Evolutionary conservation across 768 basidiomycete species (phyloP), one percentile per base, ranked within the genome.

Genomic region (Rhizopogon rudus): DNA sequence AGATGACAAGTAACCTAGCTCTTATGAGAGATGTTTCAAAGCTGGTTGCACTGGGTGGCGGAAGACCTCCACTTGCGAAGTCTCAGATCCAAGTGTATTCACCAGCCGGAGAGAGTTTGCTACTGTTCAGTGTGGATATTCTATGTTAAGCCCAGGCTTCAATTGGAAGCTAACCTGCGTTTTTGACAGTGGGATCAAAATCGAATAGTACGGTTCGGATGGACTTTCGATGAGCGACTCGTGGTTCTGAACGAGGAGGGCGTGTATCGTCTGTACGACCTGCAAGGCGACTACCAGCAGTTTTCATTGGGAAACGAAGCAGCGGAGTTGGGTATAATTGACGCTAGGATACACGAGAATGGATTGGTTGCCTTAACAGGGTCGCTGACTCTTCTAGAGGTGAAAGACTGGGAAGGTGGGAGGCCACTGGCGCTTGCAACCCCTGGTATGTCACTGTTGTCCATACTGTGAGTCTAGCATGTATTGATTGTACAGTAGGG

Each of bases 211-310:
- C 80, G 83, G 43, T 88, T 92, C 61, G 91, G 91, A 20, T 93
- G 91, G 91, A 88, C 88, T 0, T 65, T 72, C n/a, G 84, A 91
- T 62, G 92, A 95, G 66, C 79, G 83, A 40, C 77, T 99, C 37
- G 83, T 87, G 0, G 81, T 98, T 13, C 72, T 98, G 40, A 91
- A 94, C 65, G 93, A 96, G 70, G 94, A 98, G 62, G 95, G 96
- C 25, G 79, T 81, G 6, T 99, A 97, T 71, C 80, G 97, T 44
- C 62, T 98, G 25, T 98, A 98, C 64, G 88, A 93, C 71, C 73
- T 92, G 35, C 87, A 91, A 69, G 86, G 87, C 53, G 88, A 90
- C 61, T 97, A 94, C 65, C 75, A 81, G 55, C 94, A 98, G 58
- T 81, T 86, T 66, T 92, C 93, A 0, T 77, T 98, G 2, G 93